phyloP scores from a whole-genome alignment of 2,329 filamentous ascomycete genomes.

The Emergomyces orientalis region DNA sequence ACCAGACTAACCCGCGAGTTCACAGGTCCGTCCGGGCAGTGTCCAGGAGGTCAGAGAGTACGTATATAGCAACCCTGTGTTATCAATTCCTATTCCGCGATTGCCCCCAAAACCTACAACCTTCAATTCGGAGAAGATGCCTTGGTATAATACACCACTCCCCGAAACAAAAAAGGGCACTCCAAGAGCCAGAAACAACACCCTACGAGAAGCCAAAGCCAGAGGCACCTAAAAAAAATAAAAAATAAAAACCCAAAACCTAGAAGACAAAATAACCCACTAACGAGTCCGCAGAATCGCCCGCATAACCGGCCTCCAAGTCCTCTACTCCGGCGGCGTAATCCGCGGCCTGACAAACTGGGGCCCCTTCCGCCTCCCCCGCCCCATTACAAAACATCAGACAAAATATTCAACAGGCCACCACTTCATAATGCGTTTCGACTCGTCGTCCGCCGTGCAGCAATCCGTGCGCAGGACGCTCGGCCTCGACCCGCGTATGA shows the following conservation, averaged over 20 bases:
- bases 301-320: slow-evolving; percentile 68
- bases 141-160: background rate
- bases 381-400: slow-evolving; percentile 69
- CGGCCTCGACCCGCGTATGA: slow-evolving; percentile 78
- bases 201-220: background rate
- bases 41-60: slow-evolving; percentile 93
- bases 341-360: slow-evolving; percentile 91
- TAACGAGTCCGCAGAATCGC: slow-evolving; percentile 58
- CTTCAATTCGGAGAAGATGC: background rate
- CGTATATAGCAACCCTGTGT: slow-evolving; percentile 23
- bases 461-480: slow-evolving; percentile 65
- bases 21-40: slow-evolving; percentile 82
- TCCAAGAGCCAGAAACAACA: background rate
- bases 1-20: background rate
- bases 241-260: background rate
- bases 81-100: background rate
- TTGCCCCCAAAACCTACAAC: background rate
- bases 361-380: slow-evolving; percentile 83
- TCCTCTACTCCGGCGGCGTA: slow-evolving; percentile 77
- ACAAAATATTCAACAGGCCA: slow-evolving; percentile 75
- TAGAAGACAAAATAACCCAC: slow-evolving; percentile 4
- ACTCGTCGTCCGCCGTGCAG: slow-evolving; percentile 65
- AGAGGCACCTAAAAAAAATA: background rate
- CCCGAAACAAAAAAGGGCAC: too few species aligned
- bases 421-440: slow-evolving; percentile 98